Conservation (phyloP, 345 rosid genomes). For the Citrus reticulata region DNA sequence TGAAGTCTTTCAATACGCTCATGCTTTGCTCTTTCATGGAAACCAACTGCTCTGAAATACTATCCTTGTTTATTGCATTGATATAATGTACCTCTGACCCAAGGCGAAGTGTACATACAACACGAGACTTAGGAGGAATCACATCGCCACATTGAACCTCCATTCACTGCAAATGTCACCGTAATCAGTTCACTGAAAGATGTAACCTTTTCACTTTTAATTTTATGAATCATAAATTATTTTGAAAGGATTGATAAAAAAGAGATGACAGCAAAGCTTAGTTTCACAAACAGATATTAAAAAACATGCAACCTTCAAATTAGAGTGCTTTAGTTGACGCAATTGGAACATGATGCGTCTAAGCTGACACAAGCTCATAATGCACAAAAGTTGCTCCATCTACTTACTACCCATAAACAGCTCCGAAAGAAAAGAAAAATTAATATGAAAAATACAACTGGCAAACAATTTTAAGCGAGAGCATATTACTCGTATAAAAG, state of each 20-base stretch:
- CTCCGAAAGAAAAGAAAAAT: not conserved
- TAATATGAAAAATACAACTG: not conserved
- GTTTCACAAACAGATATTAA: not conserved
- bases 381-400: not conserved
- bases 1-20: constrained; percentile 70
- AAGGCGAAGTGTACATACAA: constrained; percentile 52
- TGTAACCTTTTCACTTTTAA: not conserved
- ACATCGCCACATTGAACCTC: constrained; percentile 37
- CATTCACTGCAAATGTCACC: constrained; percentile 29
- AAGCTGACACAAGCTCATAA: too few species aligned
- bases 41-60: constrained; percentile 59
- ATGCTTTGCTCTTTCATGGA: constrained; percentile 79
- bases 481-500: not conserved
- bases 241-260: not conserved
- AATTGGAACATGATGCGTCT: not conserved
- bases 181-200: not conserved
- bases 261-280: not conserved
- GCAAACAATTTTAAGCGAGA: not conserved
- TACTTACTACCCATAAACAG: not conserved
- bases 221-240: not conserved
- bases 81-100: constrained; percentile 61
- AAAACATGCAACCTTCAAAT: not conserved
- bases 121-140: constrained; percentile 25
- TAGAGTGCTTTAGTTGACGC: not conserved
- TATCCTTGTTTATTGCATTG: constrained; percentile 35